Evolutionary conservation across 2,329 filamentous ascomycete genomes (phyloP).

Genomic region (Neoascochyta sp.): DNA sequence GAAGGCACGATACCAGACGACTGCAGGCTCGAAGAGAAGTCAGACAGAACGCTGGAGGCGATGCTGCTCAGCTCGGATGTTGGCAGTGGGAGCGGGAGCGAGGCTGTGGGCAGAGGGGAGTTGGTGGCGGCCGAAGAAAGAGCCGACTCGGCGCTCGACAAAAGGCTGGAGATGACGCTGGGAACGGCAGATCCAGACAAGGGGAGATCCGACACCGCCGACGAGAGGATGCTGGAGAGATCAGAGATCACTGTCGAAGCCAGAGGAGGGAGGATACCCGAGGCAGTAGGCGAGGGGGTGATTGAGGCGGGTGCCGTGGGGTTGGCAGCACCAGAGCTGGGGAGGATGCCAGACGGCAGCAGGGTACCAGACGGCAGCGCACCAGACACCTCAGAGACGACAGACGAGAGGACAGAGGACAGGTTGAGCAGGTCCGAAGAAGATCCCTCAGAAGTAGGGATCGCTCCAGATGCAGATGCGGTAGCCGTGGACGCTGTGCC

Average conservation of each 20-base stretch:
- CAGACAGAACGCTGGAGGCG: constrained; percentile 11
- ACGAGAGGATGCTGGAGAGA: constrained; percentile 16
- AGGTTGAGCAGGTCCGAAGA: constrained; percentile 11
- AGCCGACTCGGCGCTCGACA: constrained; percentile 13
- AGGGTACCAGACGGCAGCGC: constrained; percentile 9
- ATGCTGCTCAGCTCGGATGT: constrained; percentile 11
- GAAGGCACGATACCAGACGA: constrained; percentile 11
- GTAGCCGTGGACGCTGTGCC: constrained; percentile 20
- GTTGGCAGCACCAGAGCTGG: constrained; percentile 14
- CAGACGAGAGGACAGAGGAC: constrained; percentile 15
- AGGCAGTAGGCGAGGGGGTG: constrained; percentile 10
- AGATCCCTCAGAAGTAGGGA: constrained; percentile 19
- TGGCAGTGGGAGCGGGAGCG: constrained; percentile 11
- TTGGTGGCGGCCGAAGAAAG: constrained; percentile 4
- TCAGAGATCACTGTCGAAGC: constrained; percentile 16
- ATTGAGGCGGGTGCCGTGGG: constrained; percentile 6
- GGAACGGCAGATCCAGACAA: constrained; percentile 14
- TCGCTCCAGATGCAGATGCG: constrained; percentile 14
- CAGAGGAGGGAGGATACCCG: constrained; percentile 14
- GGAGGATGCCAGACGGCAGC: constrained; percentile 8
- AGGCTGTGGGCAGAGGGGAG: constrained; percentile 12
- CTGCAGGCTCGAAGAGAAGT: constrained; percentile 6
- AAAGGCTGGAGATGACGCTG: constrained; percentile 14
- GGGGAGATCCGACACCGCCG: constrained; percentile 15
- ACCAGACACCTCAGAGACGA: constrained; percentile 21